These are phyloP conservation scores for Paragyromitra xinjiangensis DNA, from an alignment of 495 filamentous ascomycete species.

Conservation along the genomic window DNA sequence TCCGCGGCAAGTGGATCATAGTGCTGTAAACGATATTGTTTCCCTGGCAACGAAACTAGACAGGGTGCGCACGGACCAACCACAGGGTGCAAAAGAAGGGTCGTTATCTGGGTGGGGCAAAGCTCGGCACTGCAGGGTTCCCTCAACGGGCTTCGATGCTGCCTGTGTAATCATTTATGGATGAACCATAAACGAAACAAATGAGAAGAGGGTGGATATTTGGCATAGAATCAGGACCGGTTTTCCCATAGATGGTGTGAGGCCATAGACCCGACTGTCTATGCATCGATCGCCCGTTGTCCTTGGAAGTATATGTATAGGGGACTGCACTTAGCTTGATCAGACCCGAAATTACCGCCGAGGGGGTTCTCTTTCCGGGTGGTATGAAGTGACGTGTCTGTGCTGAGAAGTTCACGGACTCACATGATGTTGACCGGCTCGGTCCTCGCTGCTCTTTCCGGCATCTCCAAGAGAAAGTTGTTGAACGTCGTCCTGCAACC, in stretches of 20 bases:
- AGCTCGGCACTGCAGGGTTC: slow-evolving; percentile 31
- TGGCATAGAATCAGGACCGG: neutral
- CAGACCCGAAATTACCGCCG: slow-evolving; percentile 43
- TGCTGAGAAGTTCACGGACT: slow-evolving; percentile 48
- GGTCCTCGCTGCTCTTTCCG: slow-evolving; percentile 45
- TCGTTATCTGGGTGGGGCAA: slow-evolving; percentile 34
- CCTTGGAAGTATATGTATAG: slow-evolving; percentile 14
- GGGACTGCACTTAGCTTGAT: slow-evolving; percentile 28
- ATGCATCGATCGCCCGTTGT: slow-evolving; percentile 21
- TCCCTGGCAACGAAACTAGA: slow-evolving; percentile 22
- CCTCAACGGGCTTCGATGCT: neutral
- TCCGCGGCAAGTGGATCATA: slow-evolving; percentile 18
- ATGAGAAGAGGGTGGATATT: slow-evolving; percentile 1
- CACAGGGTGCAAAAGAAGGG: slow-evolving; percentile 5
- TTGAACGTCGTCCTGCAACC: slow-evolving; percentile 26
- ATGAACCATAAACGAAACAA: neutral
- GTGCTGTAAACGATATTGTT: slow-evolving; percentile 13
- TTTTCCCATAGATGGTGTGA: neutral
- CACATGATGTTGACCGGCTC: slow-evolving; percentile 52
- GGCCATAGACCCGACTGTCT: neutral
- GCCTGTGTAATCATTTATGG: neutral
- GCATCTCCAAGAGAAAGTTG: slow-evolving; percentile 50
- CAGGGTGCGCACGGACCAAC: slow-evolving; percentile 46
- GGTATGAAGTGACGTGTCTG: slow-evolving; percentile 50
- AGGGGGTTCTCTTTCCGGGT: slow-evolving; percentile 25